Conservation (phyloP, 2,329 filamentous ascomycete species). For the Thermoascus crustaceus region DNA sequence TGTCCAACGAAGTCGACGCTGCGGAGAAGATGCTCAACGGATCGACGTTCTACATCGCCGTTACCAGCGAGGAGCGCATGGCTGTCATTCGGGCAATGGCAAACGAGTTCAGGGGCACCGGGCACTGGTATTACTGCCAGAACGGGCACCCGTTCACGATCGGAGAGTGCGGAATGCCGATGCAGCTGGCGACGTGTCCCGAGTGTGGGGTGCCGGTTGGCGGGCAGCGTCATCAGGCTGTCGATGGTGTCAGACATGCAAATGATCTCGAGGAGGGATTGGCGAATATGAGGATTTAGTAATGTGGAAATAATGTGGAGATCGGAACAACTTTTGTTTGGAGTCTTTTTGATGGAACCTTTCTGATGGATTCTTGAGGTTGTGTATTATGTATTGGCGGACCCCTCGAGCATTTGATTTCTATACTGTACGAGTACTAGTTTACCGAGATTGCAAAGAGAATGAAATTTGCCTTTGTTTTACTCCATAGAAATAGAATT, state of each 20-base stretch:
- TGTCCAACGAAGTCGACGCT: slow-evolving; percentile 41
- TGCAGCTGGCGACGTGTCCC: slow-evolving; percentile 20
- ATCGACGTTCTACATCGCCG: slow-evolving; percentile 42
- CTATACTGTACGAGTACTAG: too few species aligned
- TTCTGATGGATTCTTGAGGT: too few species aligned
- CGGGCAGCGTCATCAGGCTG: slow-evolving; percentile 13
- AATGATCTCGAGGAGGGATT: too few species aligned
- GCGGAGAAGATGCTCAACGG: slow-evolving; percentile 40
- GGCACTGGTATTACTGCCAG: slow-evolving; percentile 39
- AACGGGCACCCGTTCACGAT: slow-evolving; percentile 17
- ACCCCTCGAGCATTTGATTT: too few species aligned
- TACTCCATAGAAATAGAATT: too few species aligned
- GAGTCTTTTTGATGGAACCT: too few species aligned
- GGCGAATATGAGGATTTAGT: too few species aligned
- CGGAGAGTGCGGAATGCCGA: slow-evolving; percentile 25
- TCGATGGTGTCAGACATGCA: slow-evolving; percentile 6
- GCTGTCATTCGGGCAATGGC: slow-evolving; percentile 47
- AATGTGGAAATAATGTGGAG: too few species aligned
- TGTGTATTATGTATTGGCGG: too few species aligned
- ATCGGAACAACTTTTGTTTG: too few species aligned
- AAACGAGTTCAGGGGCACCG: slow-evolving; percentile 42
- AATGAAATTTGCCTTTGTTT: too few species aligned
- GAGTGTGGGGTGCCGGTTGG: slow-evolving; percentile 19
- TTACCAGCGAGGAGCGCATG: slow-evolving; percentile 46
- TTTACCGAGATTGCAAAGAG: too few species aligned